Percentiles rank a stretch among this genome's conserved stretches.
Evolutionary conservation across 192 early-diverging fungal genomes (phyloP).

Genomic region (Podila verticillata): DNA sequence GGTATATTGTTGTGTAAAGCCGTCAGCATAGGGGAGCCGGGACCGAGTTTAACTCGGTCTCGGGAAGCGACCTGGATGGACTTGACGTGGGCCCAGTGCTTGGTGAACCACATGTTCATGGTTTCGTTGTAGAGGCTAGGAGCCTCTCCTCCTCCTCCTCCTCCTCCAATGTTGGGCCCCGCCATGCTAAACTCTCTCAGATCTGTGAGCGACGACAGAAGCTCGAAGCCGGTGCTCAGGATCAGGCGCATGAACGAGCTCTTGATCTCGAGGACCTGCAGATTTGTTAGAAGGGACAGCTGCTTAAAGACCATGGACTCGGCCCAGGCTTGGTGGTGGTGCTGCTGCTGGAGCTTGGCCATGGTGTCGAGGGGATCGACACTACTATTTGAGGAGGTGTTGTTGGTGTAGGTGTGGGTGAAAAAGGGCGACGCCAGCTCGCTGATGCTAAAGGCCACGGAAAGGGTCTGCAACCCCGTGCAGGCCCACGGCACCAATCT

Average conservation of each 20-base stretch:
- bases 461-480: too few relatives aligned
- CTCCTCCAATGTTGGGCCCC: background rate
- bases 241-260: constrained; percentile 4
- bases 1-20: too few relatives aligned
- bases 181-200: constrained; percentile 11
- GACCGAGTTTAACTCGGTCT: too few relatives aligned
- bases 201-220: background rate
- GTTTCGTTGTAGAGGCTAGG: background rate
- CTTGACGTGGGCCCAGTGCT: constrained; percentile 3
- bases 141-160: too few relatives aligned
- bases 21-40: too few relatives aligned
- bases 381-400: background rate
- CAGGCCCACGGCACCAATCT: too few relatives aligned
- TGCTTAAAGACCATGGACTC: constrained; percentile 8
- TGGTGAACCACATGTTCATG: constrained; percentile 3
- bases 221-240: constrained; percentile 10
- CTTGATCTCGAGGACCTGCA: constrained; percentile 9
- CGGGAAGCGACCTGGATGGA: background rate
- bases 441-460: too few relatives aligned
- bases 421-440: too few relatives aligned
- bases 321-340: background rate
- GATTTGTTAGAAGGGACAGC: background rate
- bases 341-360: background rate
- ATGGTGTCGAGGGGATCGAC: too few relatives aligned
- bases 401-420: background rate